phyloP scores from a whole-genome alignment of 2,329 filamentous ascomycete species.

The Rhynchosporium agropyri region DNA sequence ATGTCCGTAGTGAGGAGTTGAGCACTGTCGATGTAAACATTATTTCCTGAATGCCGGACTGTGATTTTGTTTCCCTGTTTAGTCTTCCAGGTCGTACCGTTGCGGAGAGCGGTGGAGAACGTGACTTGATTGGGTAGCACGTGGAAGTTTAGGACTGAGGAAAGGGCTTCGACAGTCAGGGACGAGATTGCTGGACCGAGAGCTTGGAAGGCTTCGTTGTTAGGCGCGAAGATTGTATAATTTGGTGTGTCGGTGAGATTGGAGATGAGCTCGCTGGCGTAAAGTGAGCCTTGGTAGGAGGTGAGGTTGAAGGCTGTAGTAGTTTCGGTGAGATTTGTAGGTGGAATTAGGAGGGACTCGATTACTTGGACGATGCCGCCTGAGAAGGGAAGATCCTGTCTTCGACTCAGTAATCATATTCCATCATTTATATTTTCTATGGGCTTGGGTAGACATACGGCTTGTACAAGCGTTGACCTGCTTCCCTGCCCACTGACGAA shows the following conservation, averaged over 20 bases:
- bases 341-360: slow-evolving; percentile 55
- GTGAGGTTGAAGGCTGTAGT: slow-evolving; percentile 45
- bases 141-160: slow-evolving; percentile 44
- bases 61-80: slow-evolving; percentile 42
- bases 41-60: slow-evolving; percentile 43
- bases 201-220: slow-evolving; percentile 43
- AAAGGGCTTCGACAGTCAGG: slow-evolving; percentile 39
- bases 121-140: slow-evolving; percentile 37
- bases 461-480: slow-evolving; percentile 47
- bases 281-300: slow-evolving; percentile 44
- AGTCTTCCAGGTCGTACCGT: slow-evolving; percentile 39
- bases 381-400: slow-evolving; percentile 50
- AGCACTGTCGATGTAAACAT: slow-evolving; percentile 46
- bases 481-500: slow-evolving; percentile 48
- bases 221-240: slow-evolving; percentile 52
- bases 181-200: slow-evolving; percentile 43
- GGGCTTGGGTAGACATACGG: slow-evolving; percentile 28
- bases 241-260: slow-evolving; percentile 48
- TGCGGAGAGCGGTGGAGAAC: slow-evolving; percentile 42
- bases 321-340: slow-evolving; percentile 45
- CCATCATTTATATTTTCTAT: neutral
- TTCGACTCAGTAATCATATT: slow-evolving; percentile 14
- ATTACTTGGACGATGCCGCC: slow-evolving; percentile 56
- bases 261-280: slow-evolving; percentile 39
- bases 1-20: slow-evolving; percentile 45